phyloP scores from a whole-genome alignment of 1,139 yeast species.

The Kazachstania sp. region DNA sequence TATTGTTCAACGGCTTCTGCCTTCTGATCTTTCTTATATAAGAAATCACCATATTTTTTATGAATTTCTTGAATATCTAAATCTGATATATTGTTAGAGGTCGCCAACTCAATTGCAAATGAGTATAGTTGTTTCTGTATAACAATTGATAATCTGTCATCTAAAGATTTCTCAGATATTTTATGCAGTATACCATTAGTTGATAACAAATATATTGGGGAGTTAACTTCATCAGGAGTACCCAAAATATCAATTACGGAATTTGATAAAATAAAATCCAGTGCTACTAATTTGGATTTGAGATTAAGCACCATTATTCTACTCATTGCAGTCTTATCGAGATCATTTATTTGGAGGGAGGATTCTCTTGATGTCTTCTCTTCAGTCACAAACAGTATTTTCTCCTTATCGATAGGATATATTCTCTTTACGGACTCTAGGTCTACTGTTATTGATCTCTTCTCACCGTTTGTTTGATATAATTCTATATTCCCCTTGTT shows the following conservation, averaged over 20 bases:
- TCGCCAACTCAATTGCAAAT: conserved; percentile 66
- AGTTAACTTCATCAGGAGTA: conserved; percentile 45
- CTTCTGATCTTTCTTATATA: conserved; percentile 57
- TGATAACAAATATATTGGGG: conserved; percentile 46
- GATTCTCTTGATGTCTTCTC: conserved; percentile 25
- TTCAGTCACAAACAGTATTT: conserved; percentile 36
- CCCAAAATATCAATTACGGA: conserved; percentile 43
- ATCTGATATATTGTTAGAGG: conserved; percentile 32
- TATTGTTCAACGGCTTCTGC: conserved; percentile 67
- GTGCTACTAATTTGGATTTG: conserved; percentile 60
- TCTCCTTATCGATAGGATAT: conserved; percentile 33
- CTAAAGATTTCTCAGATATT: conserved; percentile 56
- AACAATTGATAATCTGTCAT: conserved; percentile 62
- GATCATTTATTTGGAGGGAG: conserved; percentile 23
- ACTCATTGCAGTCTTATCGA: conserved; percentile 36
- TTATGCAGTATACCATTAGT: conserved; percentile 69
- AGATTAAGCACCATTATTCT: conserved; percentile 56
- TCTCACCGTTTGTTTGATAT: conserved; percentile 41
- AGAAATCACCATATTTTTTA: conserved; percentile 59
- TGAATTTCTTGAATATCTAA: conserved; percentile 43
- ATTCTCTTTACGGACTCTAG: conserved; percentile 47
- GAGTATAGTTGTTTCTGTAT: conserved; percentile 63
- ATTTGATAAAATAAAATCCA: conserved; percentile 58
- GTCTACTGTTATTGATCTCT: conserved; percentile 51
- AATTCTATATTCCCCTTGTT: conserved; percentile 30